These are phyloP conservation scores for Mycena citricolor DNA, from an alignment of 1,284 basidiomycete genomes.

Conservation along the genomic window DNA sequence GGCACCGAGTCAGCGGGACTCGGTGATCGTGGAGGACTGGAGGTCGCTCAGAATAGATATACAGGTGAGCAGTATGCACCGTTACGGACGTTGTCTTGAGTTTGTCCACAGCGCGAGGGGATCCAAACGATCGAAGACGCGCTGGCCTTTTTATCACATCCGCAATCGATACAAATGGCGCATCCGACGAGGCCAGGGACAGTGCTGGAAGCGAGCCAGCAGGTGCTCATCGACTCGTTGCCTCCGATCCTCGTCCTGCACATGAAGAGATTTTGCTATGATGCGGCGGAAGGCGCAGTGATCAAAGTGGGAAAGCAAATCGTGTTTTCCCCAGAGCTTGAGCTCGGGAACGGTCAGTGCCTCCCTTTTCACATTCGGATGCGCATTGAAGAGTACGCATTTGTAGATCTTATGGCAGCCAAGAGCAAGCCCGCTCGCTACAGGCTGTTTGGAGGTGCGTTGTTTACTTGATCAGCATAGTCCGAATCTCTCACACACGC, in stretches of 20 bases:
- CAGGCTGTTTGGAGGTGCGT: constrained; percentile 83
- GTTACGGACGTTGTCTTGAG: background rate
- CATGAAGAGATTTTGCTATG: constrained; percentile 92
- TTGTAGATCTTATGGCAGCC: constrained; percentile 50
- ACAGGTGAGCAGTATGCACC: constrained; percentile 54
- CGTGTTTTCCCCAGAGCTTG: constrained; percentile 75
- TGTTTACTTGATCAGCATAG: background rate
- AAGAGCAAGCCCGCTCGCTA: constrained; percentile 63
- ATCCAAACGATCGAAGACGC: constrained; percentile 86
- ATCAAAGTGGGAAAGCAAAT: constrained; percentile 87
- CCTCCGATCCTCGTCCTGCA: constrained; percentile 90
- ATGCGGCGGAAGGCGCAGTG: constrained; percentile 74
- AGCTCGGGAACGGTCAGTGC: constrained; percentile 65
- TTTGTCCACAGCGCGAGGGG: constrained; percentile 55
- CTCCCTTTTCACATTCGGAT: constrained; percentile 3
- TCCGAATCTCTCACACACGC: background rate
- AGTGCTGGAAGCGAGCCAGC: constrained; percentile 83
- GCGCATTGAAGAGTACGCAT: background rate
- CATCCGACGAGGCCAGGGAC: constrained; percentile 56
- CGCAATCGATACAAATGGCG: constrained; percentile 80
- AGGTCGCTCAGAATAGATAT: constrained; percentile 89
- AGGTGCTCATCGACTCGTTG: constrained; percentile 82
- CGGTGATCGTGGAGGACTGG: constrained; percentile 91
- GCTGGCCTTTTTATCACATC: constrained; percentile 74
- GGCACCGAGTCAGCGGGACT: constrained; percentile 83